phyloP scores from a whole-genome alignment of 2,329 filamentous ascomycete species.

The Talaromyces sp. region DNA sequence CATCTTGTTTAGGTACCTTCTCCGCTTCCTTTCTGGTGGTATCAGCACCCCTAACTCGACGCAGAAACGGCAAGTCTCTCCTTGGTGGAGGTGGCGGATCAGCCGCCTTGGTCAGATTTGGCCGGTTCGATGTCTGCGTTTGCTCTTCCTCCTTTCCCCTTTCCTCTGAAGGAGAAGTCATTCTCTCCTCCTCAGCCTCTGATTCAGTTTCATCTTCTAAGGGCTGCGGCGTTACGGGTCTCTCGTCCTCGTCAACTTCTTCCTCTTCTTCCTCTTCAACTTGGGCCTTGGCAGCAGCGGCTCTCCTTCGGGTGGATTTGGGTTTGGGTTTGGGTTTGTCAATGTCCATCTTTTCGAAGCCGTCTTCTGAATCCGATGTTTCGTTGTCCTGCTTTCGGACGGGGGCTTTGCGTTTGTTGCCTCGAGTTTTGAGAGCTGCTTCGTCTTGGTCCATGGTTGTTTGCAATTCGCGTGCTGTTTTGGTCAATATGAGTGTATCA shows the following conservation, averaged over 20 bases:
- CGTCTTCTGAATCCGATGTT: constrained; percentile 32
- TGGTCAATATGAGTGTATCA: background rate
- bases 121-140: constrained; percentile 8
- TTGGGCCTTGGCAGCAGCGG: background rate
- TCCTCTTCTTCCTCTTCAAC: constrained; percentile 17
- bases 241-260: constrained; percentile 25
- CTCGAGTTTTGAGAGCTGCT: constrained; percentile 21
- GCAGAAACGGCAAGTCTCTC: constrained; percentile 42
- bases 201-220: constrained; percentile 32
- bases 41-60: constrained; percentile 17
- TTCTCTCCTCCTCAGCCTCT: constrained; percentile 30
- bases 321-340: constrained; percentile 22
- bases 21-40: constrained; percentile 13
- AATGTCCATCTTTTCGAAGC: constrained; percentile 38
- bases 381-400: constrained; percentile 18
- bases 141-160: constrained; percentile 3
- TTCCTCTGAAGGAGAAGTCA: background rate
- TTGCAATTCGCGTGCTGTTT: constrained; percentile 27
- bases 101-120: constrained; percentile 19
- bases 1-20: constrained; percentile 3
- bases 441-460: constrained; percentile 15
- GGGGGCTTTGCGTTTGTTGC: constrained; percentile 29
- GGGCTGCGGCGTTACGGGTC: constrained; percentile 30
- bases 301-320: background rate
- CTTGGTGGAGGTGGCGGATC: constrained; percentile 35